Evolutionary conservation across 2,329 filamentous ascomycete genomes (phyloP).

Genomic region (Epichloe coenophiala): DNA sequence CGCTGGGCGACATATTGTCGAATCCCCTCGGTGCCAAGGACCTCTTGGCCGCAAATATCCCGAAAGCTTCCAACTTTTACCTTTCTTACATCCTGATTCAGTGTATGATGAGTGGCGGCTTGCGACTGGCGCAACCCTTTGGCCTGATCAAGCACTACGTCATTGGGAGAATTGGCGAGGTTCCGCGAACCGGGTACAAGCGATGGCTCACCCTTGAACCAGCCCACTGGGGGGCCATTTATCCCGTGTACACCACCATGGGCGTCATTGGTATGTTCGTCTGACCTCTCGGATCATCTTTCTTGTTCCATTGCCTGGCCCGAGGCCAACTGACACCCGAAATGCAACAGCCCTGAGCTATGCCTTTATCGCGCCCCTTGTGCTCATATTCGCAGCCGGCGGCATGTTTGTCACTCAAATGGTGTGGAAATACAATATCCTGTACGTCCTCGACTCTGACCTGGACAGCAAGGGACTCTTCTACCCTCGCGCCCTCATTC

Average conservation of each 20-base stretch:
- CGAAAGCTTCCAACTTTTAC: slow-evolving; percentile 84
- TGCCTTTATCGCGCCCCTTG: slow-evolving; percentile 71
- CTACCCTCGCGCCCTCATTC: slow-evolving; percentile 78
- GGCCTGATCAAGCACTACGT: slow-evolving; percentile 47
- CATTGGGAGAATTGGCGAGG: slow-evolving; percentile 61
- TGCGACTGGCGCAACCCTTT: slow-evolving; percentile 55
- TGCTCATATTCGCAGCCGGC: slow-evolving; percentile 67
- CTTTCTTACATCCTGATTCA: slow-evolving; percentile 89
- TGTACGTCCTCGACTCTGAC: slow-evolving; percentile 70
- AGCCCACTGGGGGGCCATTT: slow-evolving; percentile 76
- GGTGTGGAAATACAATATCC: slow-evolving; percentile 79
- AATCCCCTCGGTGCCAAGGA: slow-evolving; percentile 48
- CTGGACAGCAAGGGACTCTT: slow-evolving; percentile 82
- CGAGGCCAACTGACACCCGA: not conserved
- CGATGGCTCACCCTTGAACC: slow-evolving; percentile 63
- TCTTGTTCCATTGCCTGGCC: not conserved
- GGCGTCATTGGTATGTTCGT: slow-evolving; percentile 56
- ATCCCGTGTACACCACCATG: slow-evolving; percentile 72
- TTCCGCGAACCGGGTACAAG: slow-evolving; percentile 65
- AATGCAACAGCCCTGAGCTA: slow-evolving; percentile 57
- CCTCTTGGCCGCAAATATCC: slow-evolving; percentile 61
- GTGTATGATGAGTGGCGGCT: slow-evolving; percentile 65
- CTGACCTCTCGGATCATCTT: not conserved
- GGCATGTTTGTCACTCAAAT: slow-evolving; percentile 74
- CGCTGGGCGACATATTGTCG: slow-evolving; percentile 47